Evolutionary conservation across 495 filamentous ascomycete species (phyloP), one percentile per base, ranked within the genome.

Genomic region (Cladorrhinum samala): DNA sequence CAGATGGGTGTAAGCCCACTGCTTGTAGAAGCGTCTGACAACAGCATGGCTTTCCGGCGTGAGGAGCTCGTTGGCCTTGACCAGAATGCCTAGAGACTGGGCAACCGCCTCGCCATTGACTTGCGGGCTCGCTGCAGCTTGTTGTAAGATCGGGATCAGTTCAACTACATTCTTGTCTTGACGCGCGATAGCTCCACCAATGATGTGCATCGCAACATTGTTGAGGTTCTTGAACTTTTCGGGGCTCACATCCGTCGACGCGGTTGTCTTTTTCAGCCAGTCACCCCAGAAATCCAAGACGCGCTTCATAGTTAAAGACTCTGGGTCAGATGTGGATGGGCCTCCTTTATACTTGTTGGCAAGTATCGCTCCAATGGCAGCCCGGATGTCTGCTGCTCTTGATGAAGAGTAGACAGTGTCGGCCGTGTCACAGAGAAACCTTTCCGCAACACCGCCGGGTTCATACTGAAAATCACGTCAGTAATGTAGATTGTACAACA

Each of bases 281-380:
- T 56, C 46, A 2, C 41, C 53, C 58, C 67, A 65, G 45, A 57
- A 62, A 9, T 48, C 44, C 9, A 67, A 43, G 1, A 62, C 51
- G 0, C 39, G 36, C 23, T 55, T 58, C 43, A 70, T 45, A 8
- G 56, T 56, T 4, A 57, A n/a, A 11, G 30, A 53, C 13, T 68
- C 59, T 6, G 65, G 63, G 49, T 68, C 63, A 14, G 55, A 51
- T 1, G 62, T 61, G n/a, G 55, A 56, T 2, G 59, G 55, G 2
- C 57, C 62, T 6, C 57, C 54, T 25, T 65, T 66, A 65, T 68
- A 64, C 50, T 69, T 71, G 56, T 71, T 69, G 42, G 65, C 59
- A 11, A 69, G 59, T 8, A 71, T 64, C 5, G 58, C 47, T 1
- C 62, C 57, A 20, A 68, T 63, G 18, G 63, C 57, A n/a, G 57